A percentile compares a stretch with the other conserved stretches of the same genome.
These are phyloP conservation scores for Tremella fuciformis DNA, from an alignment of 768 basidiomycete genomes.

Conservation along the genomic window DNA sequence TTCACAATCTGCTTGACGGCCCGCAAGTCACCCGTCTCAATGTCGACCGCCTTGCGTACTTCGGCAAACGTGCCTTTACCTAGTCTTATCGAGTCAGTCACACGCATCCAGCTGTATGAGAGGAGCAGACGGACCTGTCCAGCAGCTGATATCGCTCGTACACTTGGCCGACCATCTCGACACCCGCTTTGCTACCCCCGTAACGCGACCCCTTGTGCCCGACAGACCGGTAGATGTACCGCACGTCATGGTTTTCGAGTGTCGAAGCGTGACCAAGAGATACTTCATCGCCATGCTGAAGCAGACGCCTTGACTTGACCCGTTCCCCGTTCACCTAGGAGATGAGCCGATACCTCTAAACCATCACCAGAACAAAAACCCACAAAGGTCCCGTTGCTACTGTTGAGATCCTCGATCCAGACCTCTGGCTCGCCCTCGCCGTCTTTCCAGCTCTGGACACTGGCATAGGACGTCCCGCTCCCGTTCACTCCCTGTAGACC, in stretches of 20 bases:
- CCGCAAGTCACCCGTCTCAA: constrained; percentile 67
- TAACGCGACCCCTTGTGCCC: constrained; percentile 21
- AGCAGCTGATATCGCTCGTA: constrained; percentile 53
- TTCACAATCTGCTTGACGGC: constrained; percentile 64
- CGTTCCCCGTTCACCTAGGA: constrained; percentile 65
- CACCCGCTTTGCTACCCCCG: constrained; percentile 24
- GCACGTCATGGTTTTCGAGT: constrained; percentile 57
- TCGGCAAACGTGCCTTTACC: constrained; percentile 90
- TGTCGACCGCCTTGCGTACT: constrained; percentile 76
- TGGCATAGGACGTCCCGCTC: constrained; percentile 15
- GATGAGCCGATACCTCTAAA: neutral
- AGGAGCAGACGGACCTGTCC: constrained; percentile 34
- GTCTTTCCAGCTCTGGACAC: constrained; percentile 36
- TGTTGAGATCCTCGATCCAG: constrained; percentile 53
- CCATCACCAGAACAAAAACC: constrained; percentile 12
- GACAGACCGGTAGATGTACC: constrained; percentile 50
- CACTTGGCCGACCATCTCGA: constrained; percentile 51
- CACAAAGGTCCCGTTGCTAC: constrained; percentile 70
- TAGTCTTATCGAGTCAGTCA: constrained; percentile 54
- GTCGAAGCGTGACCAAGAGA: constrained; percentile 67
- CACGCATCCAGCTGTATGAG: neutral
- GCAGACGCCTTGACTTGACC: constrained; percentile 61
- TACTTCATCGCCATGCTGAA: constrained; percentile 80
- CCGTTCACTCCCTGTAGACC: constrained; percentile 32
- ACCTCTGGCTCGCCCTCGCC: constrained; percentile 46